These are phyloP conservation scores for Nepenthes alata DNA, from an alignment of 179 eudicot genomes.

Conservation along the genomic window DNA sequence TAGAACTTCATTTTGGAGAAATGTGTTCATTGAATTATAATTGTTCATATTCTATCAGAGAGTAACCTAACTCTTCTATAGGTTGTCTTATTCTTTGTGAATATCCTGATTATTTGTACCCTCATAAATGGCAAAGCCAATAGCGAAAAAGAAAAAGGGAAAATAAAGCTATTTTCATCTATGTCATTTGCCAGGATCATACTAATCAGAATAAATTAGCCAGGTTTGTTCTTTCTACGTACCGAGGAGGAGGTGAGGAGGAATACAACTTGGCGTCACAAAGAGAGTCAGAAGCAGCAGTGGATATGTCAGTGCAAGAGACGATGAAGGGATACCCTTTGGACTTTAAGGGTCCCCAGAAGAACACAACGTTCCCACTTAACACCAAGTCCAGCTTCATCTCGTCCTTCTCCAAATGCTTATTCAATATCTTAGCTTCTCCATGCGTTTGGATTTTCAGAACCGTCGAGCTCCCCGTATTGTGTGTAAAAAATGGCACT, in stretches of 20 bases:
- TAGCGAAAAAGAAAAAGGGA: too few species aligned
- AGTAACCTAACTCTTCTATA: too few species aligned
- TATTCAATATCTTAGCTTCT: conserved; percentile 2
- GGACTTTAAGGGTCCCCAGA: conserved; percentile 3
- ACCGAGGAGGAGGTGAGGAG: conserved; percentile 2
- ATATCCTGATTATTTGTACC: too few species aligned
- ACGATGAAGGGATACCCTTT: conserved; percentile 6
- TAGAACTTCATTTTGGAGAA: too few species aligned
- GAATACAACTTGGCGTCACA: conserved; percentile 8
- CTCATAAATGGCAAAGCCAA: too few species aligned
- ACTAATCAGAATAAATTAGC: too few species aligned
- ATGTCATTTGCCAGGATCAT: too few species aligned
- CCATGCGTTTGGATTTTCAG: conserved; percentile 7
- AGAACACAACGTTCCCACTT: conserved; percentile 8
- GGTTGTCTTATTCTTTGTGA: too few species aligned
- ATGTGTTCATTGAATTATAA: too few species aligned
- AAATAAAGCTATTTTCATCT: too few species aligned
- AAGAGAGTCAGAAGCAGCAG: neutral
- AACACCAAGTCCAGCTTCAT: conserved; percentile 1
- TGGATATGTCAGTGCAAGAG: conserved; percentile 2
- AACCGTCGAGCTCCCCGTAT: neutral
- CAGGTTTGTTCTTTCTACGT: neutral
- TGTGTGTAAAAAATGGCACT: neutral
- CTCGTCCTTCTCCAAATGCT: conserved; percentile 1
- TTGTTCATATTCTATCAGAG: too few species aligned